Evolutionary conservation across 805 yeast species (phyloP), one percentile per base, ranked within the genome.

Genomic region (Hyphopichia homilentoma): DNA sequence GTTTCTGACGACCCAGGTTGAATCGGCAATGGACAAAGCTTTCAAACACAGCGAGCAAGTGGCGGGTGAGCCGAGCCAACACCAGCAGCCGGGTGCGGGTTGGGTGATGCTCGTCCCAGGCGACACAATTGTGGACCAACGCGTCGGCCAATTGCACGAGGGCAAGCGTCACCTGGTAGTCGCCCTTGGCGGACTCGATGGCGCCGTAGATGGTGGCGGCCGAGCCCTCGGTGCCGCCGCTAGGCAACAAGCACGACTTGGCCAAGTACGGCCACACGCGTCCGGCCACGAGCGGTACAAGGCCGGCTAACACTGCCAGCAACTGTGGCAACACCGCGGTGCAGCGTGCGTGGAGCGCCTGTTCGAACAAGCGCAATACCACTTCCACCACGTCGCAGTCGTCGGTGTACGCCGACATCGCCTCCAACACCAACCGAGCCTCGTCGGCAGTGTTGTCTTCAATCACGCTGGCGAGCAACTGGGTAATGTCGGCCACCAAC

Each of bases 261-360:
- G 77, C 71, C 9, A 90, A 55, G 47, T 81, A 81, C 0, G 87
- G 73, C 96, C 96, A 89, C 3, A 88, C 82, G 35, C 86, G 66
- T 38, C 73, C 69, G 0, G 94, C 76, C 24, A 68, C 73, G 5
- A 75, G 57, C 29, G 61, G 62, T 24, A 65, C 63, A 24, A 75
- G 62, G 12, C 70, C 62, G 1, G 68, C 57, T 19, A 86, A 59
- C 15, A 84, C 70, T 7, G 68, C 54, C 14, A 78, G 46, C 11
- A 79, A 62, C 1, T 67, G 54, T 15, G 67, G 61, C 16, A 78
- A 55, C 1, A 77, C 48, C 0, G 57, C 45, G 5, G 73, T 57
- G 34, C 76, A 63, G 46, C 85, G 66, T 15, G 71, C 61, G 40
- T 74, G 81, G 34, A 84, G 57, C 0, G 84, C 74, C 36, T 76